Percentiles rank a stretch among this genome's conserved stretches.
These are phyloP conservation scores for Geotrichum klebahnii DNA, from an alignment of 1,139 yeast genomes.

Conservation along the genomic window DNA sequence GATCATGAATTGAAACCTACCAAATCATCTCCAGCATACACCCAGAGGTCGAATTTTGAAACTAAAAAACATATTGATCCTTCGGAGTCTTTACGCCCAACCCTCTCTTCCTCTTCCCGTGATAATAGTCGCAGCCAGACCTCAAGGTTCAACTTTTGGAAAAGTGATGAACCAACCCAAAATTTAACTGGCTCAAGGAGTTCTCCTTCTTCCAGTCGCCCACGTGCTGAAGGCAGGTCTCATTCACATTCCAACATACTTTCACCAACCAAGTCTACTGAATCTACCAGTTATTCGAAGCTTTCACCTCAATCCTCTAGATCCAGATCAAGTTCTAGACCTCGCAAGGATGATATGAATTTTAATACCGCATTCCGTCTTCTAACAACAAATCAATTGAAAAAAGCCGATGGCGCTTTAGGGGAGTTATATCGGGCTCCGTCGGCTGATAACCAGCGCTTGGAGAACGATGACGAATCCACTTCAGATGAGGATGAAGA, in stretches of 20 bases:
- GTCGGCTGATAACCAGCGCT: constrained; percentile 21
- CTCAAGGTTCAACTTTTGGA: not conserved
- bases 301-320: constrained; percentile 20
- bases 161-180: not conserved
- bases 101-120: constrained; percentile 11
- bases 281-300: constrained; percentile 21
- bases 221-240: not conserved
- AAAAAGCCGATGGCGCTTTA: constrained; percentile 30
- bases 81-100: constrained; percentile 11
- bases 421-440: constrained; percentile 25
- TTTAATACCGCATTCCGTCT: constrained; percentile 30
- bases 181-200: not conserved
- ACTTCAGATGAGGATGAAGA: constrained; percentile 26
- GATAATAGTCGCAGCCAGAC: not conserved
- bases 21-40: constrained; percentile 11
- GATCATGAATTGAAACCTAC: constrained; percentile 9
- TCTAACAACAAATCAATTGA: constrained; percentile 28
- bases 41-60: constrained; percentile 5
- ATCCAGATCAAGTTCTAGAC: constrained; percentile 19
- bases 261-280: constrained; percentile 23
- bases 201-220: not conserved
- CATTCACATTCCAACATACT: constrained; percentile 11
- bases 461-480: constrained; percentile 24
- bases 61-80: constrained; percentile 4
- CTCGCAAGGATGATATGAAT: constrained; percentile 24